Conservation (phyloP, 768 basidiomycete genomes). For the Krasilnikovozyma curviuscula region DNA sequence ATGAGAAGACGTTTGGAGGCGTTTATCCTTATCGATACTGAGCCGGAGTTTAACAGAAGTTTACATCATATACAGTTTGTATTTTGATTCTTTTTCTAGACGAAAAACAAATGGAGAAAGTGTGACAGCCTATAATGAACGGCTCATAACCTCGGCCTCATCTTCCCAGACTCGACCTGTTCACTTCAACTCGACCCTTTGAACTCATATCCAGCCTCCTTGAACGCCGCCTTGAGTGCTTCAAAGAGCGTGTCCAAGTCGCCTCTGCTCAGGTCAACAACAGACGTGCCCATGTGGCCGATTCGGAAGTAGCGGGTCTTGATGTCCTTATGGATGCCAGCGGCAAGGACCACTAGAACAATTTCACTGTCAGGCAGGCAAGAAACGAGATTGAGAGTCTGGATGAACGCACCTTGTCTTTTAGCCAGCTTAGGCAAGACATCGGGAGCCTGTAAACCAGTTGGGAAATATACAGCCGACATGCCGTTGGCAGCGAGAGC, state of each 20-base stretch:
- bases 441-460: conserved; percentile 55
- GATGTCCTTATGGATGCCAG: conserved; percentile 63
- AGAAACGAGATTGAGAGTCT: neutral
- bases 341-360: conserved; percentile 52
- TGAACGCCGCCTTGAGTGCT: conserved; percentile 33
- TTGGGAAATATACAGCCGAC: conserved; percentile 69
- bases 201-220: conserved; percentile 9
- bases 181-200: too few species aligned
- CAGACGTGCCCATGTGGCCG: conserved; percentile 83
- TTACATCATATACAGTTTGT: too few species aligned
- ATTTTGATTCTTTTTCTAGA: too few species aligned
- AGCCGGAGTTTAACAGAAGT: too few species aligned
- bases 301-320: conserved; percentile 31
- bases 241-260: conserved; percentile 56
- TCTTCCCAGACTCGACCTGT: too few species aligned
- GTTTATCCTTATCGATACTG: too few species aligned
- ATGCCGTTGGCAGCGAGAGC: conserved; percentile 73
- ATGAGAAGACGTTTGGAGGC: too few species aligned
- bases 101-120: too few species aligned
- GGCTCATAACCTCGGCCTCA: too few species aligned
- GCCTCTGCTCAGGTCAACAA: conserved; percentile 44
- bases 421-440: conserved; percentile 48
- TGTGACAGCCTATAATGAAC: too few species aligned
- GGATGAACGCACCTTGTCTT: neutral
- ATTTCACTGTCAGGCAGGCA: neutral